Conservation (phyloP, 306 rosid genomes). For the Lathyrus aphaca region DNA sequence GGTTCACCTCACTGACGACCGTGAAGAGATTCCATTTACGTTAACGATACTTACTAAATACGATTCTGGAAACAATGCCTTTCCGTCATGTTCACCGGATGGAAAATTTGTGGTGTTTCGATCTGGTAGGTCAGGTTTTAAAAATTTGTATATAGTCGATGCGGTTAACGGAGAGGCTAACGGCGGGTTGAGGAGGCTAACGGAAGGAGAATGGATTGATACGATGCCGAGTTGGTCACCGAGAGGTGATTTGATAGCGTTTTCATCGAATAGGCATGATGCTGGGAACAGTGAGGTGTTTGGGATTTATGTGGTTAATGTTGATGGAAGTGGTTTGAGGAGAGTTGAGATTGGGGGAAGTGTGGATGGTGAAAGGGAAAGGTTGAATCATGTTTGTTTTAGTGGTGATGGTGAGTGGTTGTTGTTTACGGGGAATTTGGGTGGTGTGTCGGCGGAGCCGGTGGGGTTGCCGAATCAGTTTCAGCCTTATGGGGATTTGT, state of each 20-base stretch:
- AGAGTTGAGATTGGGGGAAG: constrained; percentile 62
- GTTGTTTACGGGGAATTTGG: constrained; percentile 68
- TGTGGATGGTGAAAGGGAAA: constrained; percentile 57
- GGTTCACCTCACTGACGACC: constrained; percentile 40
- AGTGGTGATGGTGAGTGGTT: constrained; percentile 81
- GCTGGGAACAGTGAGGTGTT: constrained; percentile 49
- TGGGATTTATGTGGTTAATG: constrained; percentile 67
- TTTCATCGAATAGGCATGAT: constrained; percentile 75
- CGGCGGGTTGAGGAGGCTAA: constrained; percentile 57
- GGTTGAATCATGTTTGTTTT: constrained; percentile 82
- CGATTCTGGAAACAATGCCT: constrained; percentile 73
- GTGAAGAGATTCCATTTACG: constrained; percentile 43
- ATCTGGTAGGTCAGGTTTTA: constrained; percentile 76
- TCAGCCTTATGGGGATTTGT: constrained; percentile 91
- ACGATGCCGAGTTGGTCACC: constrained; percentile 97
- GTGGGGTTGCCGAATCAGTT: constrained; percentile 80
- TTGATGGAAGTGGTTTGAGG: constrained; percentile 67
- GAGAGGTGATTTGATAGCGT: constrained; percentile 75
- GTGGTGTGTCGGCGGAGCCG: constrained; percentile 76
- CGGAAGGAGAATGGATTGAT: constrained; percentile 80
- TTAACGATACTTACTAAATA: constrained; percentile 58
- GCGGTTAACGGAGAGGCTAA: constrained; percentile 69
- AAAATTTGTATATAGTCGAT: constrained; percentile 70
- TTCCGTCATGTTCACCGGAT: constrained; percentile 80
- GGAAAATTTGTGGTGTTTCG: constrained; percentile 74